Evolutionary conservation across 2,329 filamentous ascomycete species (phyloP), one percentile per base, ranked within the genome.

Genomic region (Pseudonectria buxi): DNA sequence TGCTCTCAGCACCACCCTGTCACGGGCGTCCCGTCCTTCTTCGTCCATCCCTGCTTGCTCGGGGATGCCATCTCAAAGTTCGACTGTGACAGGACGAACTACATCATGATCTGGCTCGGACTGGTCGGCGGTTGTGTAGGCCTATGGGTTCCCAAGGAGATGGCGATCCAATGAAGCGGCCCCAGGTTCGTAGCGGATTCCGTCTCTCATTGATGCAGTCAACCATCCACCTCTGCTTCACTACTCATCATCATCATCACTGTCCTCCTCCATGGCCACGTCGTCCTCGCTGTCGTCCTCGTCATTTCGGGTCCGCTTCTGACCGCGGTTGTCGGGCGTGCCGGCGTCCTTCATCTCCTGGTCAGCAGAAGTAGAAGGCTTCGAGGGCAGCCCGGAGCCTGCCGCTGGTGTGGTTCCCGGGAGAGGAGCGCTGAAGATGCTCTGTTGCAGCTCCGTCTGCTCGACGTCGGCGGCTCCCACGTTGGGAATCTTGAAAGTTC

Each of bases 31-130:
- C 86, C 88, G 27, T 76, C 79, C 32, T 95, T 90, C 62, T 95
- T 95, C 62, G 74, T 96, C 50, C 92, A 98, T 64, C 90, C 92
- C 15, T 96, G 92, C 63, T 78, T 86, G 57, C 85, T 92, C 7
- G 84, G 83, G 37, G 83, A 90, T 46, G 84, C 85, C 34, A 84
- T 96, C 74, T 68, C 69, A 48, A 68, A 66, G 33, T 79, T 87
- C 51, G 64, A 74, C 49, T 79, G 76, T 50, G 60, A 69, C 55
- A 67, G 70, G 57, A 62, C 80, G 51, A 71, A 81, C 50, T 96
- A 96, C 66, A 70, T 96, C 54, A 75, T 87, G 63, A 65, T 87
- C 36, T 96, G 90, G 89, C 71, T 95, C 43, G 89, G 89, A n/a
- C 66, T 94, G 39, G 77, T 94, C 29, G 90, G 89, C 40, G 77